Percentiles rank a stretch among this genome's conserved stretches.
These are phyloP conservation scores for Boletellus sp. DNA, from an alignment of 768 basidiomycete genomes.

Conservation along the genomic window DNA sequence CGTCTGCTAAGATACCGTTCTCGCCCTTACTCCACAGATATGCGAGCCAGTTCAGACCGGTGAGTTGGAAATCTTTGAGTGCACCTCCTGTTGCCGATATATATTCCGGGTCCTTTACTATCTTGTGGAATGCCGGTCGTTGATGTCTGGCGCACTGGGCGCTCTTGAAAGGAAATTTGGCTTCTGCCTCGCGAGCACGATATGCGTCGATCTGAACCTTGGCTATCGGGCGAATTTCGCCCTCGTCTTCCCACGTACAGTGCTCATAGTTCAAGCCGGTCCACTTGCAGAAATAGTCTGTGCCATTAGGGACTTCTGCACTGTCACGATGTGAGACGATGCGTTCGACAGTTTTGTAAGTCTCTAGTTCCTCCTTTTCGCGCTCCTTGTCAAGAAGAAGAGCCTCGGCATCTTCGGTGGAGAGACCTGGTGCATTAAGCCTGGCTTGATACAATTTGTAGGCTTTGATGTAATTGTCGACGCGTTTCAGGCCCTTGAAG, in stretches of 20 bases:
- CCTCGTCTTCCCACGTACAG: slow-evolving; percentile 90
- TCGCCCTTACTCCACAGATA: slow-evolving; percentile 93
- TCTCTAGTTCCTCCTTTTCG: slow-evolving; percentile 86
- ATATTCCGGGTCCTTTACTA: slow-evolving; percentile 86
- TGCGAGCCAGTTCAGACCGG: slow-evolving; percentile 97
- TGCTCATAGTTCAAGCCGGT: slow-evolving; percentile 88
- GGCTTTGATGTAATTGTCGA: slow-evolving; percentile 98
- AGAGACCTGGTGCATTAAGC: slow-evolving; percentile 59
- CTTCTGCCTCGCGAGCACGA: slow-evolving; percentile 69
- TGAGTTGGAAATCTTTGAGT: slow-evolving; percentile 97
- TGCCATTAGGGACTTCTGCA: slow-evolving; percentile 42
- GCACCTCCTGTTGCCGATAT: slow-evolving; percentile 72
- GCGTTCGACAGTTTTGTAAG: slow-evolving; percentile 87
- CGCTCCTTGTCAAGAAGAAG: slow-evolving; percentile 89
- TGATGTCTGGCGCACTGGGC: slow-evolving; percentile 56
- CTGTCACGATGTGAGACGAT: slow-evolving; percentile 76
- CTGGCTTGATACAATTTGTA: slow-evolving; percentile 72
- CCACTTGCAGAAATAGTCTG: slow-evolving; percentile 98
- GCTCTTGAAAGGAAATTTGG: slow-evolving; percentile 85
- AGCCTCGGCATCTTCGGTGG: slow-evolving; percentile 85
- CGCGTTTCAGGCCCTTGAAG: slow-evolving; percentile 93
- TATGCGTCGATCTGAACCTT: slow-evolving; percentile 78
- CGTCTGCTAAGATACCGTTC: slow-evolving; percentile 96
- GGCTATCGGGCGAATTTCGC: slow-evolving; percentile 75
- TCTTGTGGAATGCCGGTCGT: slow-evolving; percentile 79